Percentiles rank a stretch among this genome's conserved stretches.
Conservation (phyloP, 2,329 filamentous ascomycete species). For the Calonectria fujianensis region DNA sequence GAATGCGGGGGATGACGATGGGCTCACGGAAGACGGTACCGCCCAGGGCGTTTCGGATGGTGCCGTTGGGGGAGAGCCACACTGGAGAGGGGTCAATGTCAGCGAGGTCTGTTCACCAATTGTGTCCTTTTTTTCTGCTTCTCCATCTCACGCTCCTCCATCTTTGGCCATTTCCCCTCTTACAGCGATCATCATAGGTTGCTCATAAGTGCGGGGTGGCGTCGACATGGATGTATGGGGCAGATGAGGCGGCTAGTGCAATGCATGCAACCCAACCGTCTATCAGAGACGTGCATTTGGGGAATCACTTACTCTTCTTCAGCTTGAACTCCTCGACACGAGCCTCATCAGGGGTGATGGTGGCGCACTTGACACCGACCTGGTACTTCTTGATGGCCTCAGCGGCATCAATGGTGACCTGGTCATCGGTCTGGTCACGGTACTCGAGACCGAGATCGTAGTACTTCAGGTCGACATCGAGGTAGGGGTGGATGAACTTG, state of each 20-base stretch:
- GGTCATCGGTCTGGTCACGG: slow-evolving; percentile 95
- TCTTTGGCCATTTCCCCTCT: not conserved
- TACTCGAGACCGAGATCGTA: slow-evolving; percentile 95
- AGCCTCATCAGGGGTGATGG: slow-evolving; percentile 97
- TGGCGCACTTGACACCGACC: slow-evolving; percentile 99
- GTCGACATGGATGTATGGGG: slow-evolving; percentile 16
- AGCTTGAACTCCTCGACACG: slow-evolving; percentile 98
- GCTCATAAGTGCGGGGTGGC: slow-evolving; percentile 51
- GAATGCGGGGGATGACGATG: slow-evolving; percentile 95
- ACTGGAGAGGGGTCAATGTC: slow-evolving; percentile 70
- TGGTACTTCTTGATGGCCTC: slow-evolving; percentile 99
- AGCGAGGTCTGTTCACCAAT: slow-evolving; percentile 45
- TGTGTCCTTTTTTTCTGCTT: slow-evolving; percentile 27
- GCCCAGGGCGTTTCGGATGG: slow-evolving; percentile 83
- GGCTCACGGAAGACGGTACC: slow-evolving; percentile 99
- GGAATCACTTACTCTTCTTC: slow-evolving; percentile 86
- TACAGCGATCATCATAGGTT: slow-evolving; percentile 9
- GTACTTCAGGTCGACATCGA: slow-evolving; percentile 99
- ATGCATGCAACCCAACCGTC: slow-evolving; percentile 45
- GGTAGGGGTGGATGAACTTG: slow-evolving; percentile 97
- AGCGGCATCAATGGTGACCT: slow-evolving; percentile 95
- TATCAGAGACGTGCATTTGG: slow-evolving; percentile 27
- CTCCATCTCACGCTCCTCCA: slow-evolving; percentile 35
- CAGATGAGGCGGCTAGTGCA: slow-evolving; percentile 37
- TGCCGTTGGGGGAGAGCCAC: slow-evolving; percentile 99